Evolutionary conservation across 441 rosid genomes (phyloP).

Genomic region (Capsella rubella): DNA sequence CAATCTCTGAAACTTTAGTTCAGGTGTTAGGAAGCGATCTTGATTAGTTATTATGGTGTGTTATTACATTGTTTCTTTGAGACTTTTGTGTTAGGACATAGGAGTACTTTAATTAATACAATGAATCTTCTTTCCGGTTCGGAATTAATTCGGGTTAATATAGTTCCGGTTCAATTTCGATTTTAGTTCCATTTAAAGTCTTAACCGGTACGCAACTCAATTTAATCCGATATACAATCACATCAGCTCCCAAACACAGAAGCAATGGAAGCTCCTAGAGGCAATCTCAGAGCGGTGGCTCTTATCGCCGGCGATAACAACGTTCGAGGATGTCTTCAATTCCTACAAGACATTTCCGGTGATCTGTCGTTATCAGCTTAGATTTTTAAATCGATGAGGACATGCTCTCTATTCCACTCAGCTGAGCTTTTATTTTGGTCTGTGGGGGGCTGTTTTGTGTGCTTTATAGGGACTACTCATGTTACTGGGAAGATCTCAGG

Average conservation of each 20-base stretch:
- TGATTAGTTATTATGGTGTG: neutral
- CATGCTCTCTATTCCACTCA: neutral
- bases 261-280: conserved; percentile 55
- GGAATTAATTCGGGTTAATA: neutral
- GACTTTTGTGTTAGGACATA: neutral
- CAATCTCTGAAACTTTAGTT: conserved; percentile 12
- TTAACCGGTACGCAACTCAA: conserved; percentile 6
- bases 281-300: conserved; percentile 78
- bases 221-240: conserved; percentile 24
- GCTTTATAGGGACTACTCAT: conserved; percentile 68
- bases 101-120: neutral
- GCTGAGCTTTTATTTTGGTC: conserved; percentile 13
- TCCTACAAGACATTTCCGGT: conserved; percentile 68
- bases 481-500: conserved; percentile 80
- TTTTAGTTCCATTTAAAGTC: neutral
- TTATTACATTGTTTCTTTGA: neutral
- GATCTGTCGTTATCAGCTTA: conserved; percentile 9
- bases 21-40: conserved; percentile 12
- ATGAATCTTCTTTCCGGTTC: conserved; percentile 17
- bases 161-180: conserved; percentile 34
- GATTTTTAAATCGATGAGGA: neutral
- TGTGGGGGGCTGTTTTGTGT: neutral
- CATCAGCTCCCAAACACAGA: conserved; percentile 23
- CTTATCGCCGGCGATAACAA: conserved; percentile 69
- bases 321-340: conserved; percentile 73